Evolutionary conservation across 2,329 filamentous ascomycete genomes (phyloP).

Genomic region (Thielaviopsis punctulata): DNA sequence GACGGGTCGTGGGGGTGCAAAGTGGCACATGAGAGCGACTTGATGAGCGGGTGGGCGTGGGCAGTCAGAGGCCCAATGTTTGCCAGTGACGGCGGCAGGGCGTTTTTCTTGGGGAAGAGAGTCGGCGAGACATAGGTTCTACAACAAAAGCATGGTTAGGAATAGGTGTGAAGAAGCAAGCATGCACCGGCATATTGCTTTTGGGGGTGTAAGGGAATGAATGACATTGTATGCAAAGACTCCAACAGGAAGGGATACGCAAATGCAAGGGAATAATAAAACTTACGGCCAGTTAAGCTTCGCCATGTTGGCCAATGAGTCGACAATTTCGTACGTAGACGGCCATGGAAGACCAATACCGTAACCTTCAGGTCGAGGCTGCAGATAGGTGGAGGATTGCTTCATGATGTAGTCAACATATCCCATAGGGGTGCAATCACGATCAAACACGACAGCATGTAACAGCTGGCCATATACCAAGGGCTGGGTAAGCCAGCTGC

Average conservation of each 20-base stretch:
- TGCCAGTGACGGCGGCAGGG: conserved; percentile 47
- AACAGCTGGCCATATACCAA: conserved; percentile 59
- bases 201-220: not conserved
- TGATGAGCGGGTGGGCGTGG: conserved; percentile 73
- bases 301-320: conserved; percentile 68
- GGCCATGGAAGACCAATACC: conserved; percentile 58
- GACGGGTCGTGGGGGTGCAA: conserved; percentile 79
- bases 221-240: not conserved
- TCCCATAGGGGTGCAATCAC: conserved; percentile 48
- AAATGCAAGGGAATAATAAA: not conserved
- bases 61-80: conserved; percentile 62
- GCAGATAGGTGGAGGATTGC: conserved; percentile 65
- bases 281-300: conserved; percentile 67
- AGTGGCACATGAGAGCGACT: conserved; percentile 70
- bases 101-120: conserved; percentile 57
- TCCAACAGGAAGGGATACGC: not conserved
- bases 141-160: conserved; percentile 11
- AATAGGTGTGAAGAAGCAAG: conserved; percentile 9
- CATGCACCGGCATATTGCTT: no score
- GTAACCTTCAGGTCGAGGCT: conserved; percentile 50
- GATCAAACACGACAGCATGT: conserved; percentile 60
- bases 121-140: conserved; percentile 71
- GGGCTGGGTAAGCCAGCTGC: conserved; percentile 68
- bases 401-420: conserved; percentile 42
- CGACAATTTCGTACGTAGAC: conserved; percentile 54